Evolutionary conservation across 495 filamentous ascomycete species (phyloP).

Genomic region (Aspergillus bridgeri): DNA sequence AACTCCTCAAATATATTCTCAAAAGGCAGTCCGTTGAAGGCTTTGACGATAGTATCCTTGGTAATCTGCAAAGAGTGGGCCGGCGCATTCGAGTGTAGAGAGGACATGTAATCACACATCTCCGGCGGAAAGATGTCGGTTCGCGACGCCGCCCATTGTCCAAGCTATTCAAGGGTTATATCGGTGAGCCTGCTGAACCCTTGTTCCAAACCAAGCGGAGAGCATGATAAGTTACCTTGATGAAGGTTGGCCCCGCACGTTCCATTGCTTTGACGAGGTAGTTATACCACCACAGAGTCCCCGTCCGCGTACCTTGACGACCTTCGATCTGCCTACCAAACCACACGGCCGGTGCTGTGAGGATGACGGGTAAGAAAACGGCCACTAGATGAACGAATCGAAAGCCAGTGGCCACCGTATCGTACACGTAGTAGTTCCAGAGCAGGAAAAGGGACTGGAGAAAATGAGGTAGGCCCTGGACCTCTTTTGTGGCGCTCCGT

Average conservation of each 20-base stretch:
- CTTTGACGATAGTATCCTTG: constrained; percentile 70
- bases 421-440: constrained; percentile 69
- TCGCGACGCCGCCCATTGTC: constrained; percentile 97
- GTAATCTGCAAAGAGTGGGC: constrained; percentile 83
- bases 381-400: constrained; percentile 79
- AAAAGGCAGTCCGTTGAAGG: constrained; percentile 76
- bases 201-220: neutral
- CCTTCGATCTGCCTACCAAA: constrained; percentile 57
- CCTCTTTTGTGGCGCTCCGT: constrained; percentile 58
- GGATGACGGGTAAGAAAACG: constrained; percentile 89
- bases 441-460: constrained; percentile 56
- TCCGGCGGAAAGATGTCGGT: constrained; percentile 96
- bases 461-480: constrained; percentile 52
- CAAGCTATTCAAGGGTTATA: constrained; percentile 55
- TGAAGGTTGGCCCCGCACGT: constrained; percentile 90
- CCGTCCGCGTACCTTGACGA: constrained; percentile 66
- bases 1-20: constrained; percentile 98
- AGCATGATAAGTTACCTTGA: constrained; percentile 64
- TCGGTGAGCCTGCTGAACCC: neutral
- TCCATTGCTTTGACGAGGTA: constrained; percentile 92
- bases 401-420: constrained; percentile 84
- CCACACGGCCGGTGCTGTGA: constrained; percentile 77
- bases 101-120: constrained; percentile 90
- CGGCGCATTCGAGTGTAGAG: constrained; percentile 89
- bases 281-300: constrained; percentile 92